Base-by-base conservation (phyloP, 306 rosid species). In the Prinsepia uniflora region DNA sequence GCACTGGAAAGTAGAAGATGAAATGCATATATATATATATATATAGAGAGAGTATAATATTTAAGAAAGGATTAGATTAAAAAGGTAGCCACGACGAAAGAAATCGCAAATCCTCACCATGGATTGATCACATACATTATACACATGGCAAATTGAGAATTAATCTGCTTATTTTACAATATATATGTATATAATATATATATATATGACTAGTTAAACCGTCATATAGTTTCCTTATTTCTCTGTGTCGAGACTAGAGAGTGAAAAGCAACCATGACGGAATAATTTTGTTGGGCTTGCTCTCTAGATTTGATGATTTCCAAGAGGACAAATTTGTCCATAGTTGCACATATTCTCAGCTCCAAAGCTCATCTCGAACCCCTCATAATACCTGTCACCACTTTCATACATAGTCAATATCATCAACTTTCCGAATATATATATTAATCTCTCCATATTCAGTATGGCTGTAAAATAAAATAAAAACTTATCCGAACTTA, bases 321-420 rank as follows among this genome's bases (percentile, higher is more conserved):
- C 36, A 30, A 1, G 36, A 30, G 36, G 5, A 77, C 77, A 70
- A 77, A 49, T 75, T 13, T 48, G 5, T 6, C 79, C 79, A 13
- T 74, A 74, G 58, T 73, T 59, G 77, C 81, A 72, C 19, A 19
- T 62, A 50, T 57, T 58, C 30, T 58, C 81, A 20, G 52, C 76
- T 74, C 46, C 76, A 70, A 20, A 45, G 60, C 75, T 75, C 83
- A 70, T 70, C 79, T 69, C 76, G 13, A 63, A 74, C 34, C 62
- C 73, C 20, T 73, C 79, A 40, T 24, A 5, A 44, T 4, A 5
- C 46, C 73, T 77, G 42, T 40, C 36, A 30, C 36, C 36, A 30
- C 36, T 30, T 30, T 30, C 36, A 30, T 30, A 30, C 2, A 30
- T 30, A 30, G 36, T 30, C 36, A 30, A 30, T 30, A 30, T 30